These are phyloP conservation scores for Sporothrix schenckii DNA, from an alignment of 2,329 filamentous ascomycete genomes.

Conservation along the genomic window DNA sequence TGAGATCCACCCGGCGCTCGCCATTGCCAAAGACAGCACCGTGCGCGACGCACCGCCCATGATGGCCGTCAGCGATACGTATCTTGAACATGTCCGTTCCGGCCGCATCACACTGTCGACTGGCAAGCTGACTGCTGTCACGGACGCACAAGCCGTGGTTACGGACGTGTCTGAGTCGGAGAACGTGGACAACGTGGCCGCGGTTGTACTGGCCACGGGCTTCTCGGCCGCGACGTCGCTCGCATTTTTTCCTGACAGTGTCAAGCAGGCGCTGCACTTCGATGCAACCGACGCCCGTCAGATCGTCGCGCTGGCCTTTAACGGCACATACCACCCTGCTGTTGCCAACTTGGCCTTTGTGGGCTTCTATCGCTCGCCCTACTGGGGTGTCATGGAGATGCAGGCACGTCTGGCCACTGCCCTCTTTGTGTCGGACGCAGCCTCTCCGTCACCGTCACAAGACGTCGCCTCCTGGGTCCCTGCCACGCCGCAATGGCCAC, in stretches of 20 bases:
- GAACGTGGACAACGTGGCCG: slow-evolving; percentile 60
- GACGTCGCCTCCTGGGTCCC: slow-evolving; percentile 18
- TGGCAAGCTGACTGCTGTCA: slow-evolving; percentile 51
- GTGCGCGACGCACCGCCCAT: slow-evolving; percentile 60
- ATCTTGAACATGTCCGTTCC: slow-evolving; percentile 72
- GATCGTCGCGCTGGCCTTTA: slow-evolving; percentile 69
- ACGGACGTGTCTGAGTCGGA: slow-evolving; percentile 38
- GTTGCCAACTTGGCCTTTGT: slow-evolving; percentile 73
- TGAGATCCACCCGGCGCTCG: slow-evolving; percentile 50
- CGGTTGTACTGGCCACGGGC: slow-evolving; percentile 74
- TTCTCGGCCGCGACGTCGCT: slow-evolving; percentile 68
- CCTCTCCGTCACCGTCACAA: background rate
- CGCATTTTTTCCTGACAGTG: slow-evolving; percentile 61
- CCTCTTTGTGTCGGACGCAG: slow-evolving; percentile 50
- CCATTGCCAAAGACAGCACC: slow-evolving; percentile 45
- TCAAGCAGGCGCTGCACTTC: slow-evolving; percentile 62
- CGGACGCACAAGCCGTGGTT: slow-evolving; percentile 43
- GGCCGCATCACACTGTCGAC: slow-evolving; percentile 58
- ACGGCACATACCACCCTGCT: slow-evolving; percentile 63
- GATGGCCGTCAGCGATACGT: slow-evolving; percentile 71
- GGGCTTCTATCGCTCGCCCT: slow-evolving; percentile 81
- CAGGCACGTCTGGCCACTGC: slow-evolving; percentile 70
- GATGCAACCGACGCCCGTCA: slow-evolving; percentile 57
- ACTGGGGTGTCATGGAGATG: slow-evolving; percentile 88
- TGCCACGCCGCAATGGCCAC: slow-evolving; percentile 37